These are phyloP conservation scores for Didymella segeticola DNA, from an alignment of 2,329 filamentous ascomycete species.

Conservation along the genomic window DNA sequence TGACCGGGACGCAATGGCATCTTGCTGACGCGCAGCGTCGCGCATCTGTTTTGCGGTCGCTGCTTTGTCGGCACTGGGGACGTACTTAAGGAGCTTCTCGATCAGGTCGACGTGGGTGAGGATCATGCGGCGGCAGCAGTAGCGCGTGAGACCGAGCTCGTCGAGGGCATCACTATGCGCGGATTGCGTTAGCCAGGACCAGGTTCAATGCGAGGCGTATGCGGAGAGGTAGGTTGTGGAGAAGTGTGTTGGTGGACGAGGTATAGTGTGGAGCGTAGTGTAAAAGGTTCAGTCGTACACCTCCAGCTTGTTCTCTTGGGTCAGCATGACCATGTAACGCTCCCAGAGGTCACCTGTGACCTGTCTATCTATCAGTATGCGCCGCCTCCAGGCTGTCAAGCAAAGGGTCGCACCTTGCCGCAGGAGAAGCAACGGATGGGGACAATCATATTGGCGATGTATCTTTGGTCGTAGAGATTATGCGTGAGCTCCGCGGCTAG, in stretches of 20 bases:
- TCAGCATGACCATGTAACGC: slow-evolving; percentile 87
- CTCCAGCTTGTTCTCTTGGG: slow-evolving; percentile 59
- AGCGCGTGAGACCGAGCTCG: slow-evolving; percentile 88
- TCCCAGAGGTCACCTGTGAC: slow-evolving; percentile 98
- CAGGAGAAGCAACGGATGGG: slow-evolving; percentile 98
- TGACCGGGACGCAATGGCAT: slow-evolving; percentile 7
- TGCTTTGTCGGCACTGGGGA: slow-evolving; percentile 25
- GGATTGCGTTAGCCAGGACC: slow-evolving; percentile 15
- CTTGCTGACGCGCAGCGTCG: slow-evolving; percentile 6
- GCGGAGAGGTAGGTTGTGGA: neutral
- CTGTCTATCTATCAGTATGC: slow-evolving; percentile 58
- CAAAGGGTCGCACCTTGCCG: slow-evolving; percentile 77
- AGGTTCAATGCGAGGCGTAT: neutral
- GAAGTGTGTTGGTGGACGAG: neutral
- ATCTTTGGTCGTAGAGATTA: neutral
- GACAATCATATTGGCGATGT: slow-evolving; percentile 82
- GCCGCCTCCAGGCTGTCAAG: slow-evolving; percentile 15
- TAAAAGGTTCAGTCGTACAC: slow-evolving; percentile 33
- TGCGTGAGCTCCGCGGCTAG: slow-evolving; percentile 14
- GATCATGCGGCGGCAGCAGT: slow-evolving; percentile 99
- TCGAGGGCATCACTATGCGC: slow-evolving; percentile 87
- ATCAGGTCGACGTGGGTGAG: slow-evolving; percentile 99
- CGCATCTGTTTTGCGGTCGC: slow-evolving; percentile 11
- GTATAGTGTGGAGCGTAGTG: neutral
- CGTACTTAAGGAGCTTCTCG: slow-evolving; percentile 81